Base-by-base conservation (phyloP, 2,329 filamentous ascomycete species). In the Aspergillus tanneri region DNA sequence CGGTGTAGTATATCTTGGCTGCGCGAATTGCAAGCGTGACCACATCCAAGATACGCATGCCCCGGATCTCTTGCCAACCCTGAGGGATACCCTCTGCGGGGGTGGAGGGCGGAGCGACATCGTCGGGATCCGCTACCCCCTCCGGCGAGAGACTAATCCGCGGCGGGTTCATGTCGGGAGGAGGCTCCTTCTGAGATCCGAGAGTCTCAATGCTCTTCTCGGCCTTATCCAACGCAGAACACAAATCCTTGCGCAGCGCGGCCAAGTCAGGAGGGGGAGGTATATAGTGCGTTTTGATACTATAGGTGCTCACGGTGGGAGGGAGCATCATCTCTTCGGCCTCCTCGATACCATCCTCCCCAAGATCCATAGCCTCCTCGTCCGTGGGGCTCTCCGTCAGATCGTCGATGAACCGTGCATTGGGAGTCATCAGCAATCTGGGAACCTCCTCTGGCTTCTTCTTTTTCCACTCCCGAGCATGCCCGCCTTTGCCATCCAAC, bases 241-340 rank as follows among this genome's bases (percentile, higher is more conserved):
- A 73, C 48, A 91, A 70, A 59, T 86, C 83, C 19, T 78, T 74
- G 50, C 92, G 88, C 47, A 99, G 79, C 52, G 92, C 85, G 40
- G 83, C 77, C 55, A 92, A 83, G 50, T 93, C 87, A 7, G 93
- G 93, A 30, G 91, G 89, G 42, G 87, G 92, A 9, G 89, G 84
- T 18, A 95, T 79, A 48, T 86, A 85, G 61, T 90, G 88, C 51
- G 89, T 86, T 58, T 87, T 86, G 62, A 90, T 84, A 57, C 88
- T 90, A 70, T 97, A 99, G 3, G 93, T 99, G 77, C 91, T 96
- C 32, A 92, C 90, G 0, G 93, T 99, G 0, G 93, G 93, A n/a
- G 93, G 92, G 3, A 96, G 83, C 83, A 99, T 92, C 52, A 86
- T 80, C 23, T 83, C 81, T 50, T 90, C 87, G 7, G 75, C 74